Evolutionary conservation across 257 asterid genomes (phyloP).

Genomic region (Parsonsia alboflavescens): DNA sequence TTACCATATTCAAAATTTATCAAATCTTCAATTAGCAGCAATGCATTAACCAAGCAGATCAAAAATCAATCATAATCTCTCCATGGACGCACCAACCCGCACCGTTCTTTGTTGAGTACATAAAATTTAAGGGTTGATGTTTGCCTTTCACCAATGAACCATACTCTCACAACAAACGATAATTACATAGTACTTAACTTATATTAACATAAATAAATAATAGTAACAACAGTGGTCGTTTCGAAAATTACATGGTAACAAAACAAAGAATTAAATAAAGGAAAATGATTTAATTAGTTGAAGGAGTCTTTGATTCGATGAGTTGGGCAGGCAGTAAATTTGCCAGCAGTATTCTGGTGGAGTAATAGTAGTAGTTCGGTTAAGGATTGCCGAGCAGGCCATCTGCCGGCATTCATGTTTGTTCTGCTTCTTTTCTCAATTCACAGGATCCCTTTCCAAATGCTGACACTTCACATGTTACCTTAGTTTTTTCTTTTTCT

Average conservation of each 20-base stretch:
- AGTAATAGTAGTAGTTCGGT: not conserved
- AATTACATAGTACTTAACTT: not conserved
- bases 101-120: not conserved
- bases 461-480: not conserved
- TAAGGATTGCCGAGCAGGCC: not conserved
- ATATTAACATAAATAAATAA: no score
- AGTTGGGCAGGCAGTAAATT: no score
- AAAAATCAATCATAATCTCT: not conserved
- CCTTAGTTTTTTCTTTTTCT: no score
- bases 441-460: not conserved
- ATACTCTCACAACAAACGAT: not conserved
- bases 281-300: not conserved
- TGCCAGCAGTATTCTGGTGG: not conserved
- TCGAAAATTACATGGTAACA: not conserved
- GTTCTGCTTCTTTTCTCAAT: not conserved
- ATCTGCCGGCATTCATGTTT: not conserved
- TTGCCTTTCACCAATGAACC: not conserved
- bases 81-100: not conserved
- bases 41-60: not conserved
- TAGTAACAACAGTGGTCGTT: no score
- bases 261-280: not conserved
- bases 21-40: not conserved
- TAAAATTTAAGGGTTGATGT: not conserved
- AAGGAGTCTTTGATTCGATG: not conserved
- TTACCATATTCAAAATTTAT: no score